Conservation (phyloP, 2,329 filamentous ascomycete species). For the Pestalotiopsis sp. region DNA sequence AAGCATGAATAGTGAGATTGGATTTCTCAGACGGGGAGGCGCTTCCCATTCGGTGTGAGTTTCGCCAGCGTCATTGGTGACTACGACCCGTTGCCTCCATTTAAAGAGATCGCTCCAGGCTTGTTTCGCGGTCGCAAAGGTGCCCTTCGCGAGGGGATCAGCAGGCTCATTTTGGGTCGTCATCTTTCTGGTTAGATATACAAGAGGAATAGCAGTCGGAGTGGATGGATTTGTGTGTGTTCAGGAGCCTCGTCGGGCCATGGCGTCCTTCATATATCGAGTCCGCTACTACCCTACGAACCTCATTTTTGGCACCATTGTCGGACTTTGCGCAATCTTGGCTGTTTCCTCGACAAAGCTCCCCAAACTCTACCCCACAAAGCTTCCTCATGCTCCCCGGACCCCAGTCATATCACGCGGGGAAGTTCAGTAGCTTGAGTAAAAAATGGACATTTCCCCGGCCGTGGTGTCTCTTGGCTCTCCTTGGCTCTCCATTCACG, state of each 20-base stretch:
- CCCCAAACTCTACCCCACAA: background rate
- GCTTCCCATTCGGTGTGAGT: constrained; percentile 67
- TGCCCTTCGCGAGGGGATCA: constrained; percentile 68
- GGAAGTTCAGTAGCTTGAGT: background rate
- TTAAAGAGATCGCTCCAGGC: constrained; percentile 65
- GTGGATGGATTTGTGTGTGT: background rate
- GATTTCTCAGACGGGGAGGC: constrained; percentile 69
- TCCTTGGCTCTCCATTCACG: constrained; percentile 1
- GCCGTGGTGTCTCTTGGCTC: constrained; percentile 5
- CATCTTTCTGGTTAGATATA: constrained; percentile 17
- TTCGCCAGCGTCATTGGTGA: constrained; percentile 66
- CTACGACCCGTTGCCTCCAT: constrained; percentile 74
- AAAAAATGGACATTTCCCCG: background rate
- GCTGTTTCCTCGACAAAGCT: background rate
- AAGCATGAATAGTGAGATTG: constrained; percentile 67
- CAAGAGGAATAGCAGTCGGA: background rate
- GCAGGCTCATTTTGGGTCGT: constrained; percentile 38
- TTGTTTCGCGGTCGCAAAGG: constrained; percentile 66
- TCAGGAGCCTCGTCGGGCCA: background rate
- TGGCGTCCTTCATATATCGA: background rate
- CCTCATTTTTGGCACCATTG: background rate
- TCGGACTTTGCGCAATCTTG: background rate
- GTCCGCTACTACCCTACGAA: background rate
- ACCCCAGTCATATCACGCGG: constrained; percentile 1
- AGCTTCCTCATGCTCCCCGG: background rate